These are phyloP conservation scores for Solanum arcanum DNA, from an alignment of 257 asterid genomes.

Conservation along the genomic window DNA sequence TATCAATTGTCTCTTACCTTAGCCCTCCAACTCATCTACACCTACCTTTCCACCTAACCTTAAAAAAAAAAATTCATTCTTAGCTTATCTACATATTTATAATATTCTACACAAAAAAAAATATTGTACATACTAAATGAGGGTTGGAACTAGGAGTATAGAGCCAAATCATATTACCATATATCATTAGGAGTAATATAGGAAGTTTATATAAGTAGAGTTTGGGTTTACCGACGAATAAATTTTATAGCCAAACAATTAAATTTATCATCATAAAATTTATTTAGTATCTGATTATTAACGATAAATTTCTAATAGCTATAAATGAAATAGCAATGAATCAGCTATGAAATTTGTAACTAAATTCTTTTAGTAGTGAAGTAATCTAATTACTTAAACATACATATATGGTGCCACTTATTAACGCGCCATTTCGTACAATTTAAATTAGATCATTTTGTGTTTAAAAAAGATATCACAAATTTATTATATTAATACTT, in stretches of 20 bases:
- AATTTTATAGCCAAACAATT: too few relatives aligned
- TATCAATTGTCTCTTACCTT: neutral
- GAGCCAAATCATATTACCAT: neutral
- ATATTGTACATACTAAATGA: neutral
- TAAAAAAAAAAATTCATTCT: neutral
- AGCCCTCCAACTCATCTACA: neutral
- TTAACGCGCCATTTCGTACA: neutral
- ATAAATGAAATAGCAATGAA: too few relatives aligned
- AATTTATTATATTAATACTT: neutral
- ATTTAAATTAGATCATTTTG: neutral
- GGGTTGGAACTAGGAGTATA: neutral
- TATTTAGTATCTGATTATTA: too few relatives aligned
- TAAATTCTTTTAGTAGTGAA: neutral
- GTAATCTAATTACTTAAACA: neutral
- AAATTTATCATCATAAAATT: too few relatives aligned
- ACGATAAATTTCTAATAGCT: neutral
- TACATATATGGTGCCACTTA: neutral
- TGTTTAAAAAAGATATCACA: neutral
- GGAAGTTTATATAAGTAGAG: neutral
- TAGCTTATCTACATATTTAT: neutral
- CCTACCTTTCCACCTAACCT: neutral
- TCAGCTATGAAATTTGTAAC: neutral
- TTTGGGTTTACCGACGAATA: accelerated
- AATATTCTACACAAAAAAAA: neutral
- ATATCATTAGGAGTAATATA: too few relatives aligned